phyloP scores from a whole-genome alignment of 2,329 filamentous ascomycete species.

The Paraphoma sp. region DNA sequence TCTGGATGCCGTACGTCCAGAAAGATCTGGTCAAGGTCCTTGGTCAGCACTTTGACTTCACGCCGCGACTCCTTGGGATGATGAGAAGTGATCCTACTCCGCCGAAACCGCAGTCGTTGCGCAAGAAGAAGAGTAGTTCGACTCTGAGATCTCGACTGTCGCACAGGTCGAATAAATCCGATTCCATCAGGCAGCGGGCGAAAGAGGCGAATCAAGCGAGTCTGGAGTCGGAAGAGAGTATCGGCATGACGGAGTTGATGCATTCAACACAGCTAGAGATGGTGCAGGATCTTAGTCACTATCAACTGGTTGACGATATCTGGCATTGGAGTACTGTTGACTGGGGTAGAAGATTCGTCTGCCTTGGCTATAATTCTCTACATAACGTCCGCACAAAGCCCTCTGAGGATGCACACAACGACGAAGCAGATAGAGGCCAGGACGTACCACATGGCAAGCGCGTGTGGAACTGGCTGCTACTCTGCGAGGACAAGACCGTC shows the following conservation, averaged over 20 bases:
- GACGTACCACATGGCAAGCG: slow-evolving; percentile 59
- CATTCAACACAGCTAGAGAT: slow-evolving; percentile 45
- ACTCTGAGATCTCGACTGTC: slow-evolving; percentile 39
- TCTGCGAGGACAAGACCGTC: slow-evolving; percentile 75
- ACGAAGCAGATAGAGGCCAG: slow-evolving; percentile 38
- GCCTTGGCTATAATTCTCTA: slow-evolving; percentile 74
- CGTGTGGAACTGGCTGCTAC: slow-evolving; percentile 74
- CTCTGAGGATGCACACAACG: slow-evolving; percentile 21
- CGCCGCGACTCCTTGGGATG: slow-evolving; percentile 68
- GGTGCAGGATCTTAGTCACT: slow-evolving; percentile 55
- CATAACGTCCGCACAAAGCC: slow-evolving; percentile 50
- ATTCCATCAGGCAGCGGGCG: slow-evolving; percentile 16
- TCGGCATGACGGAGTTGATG: slow-evolving; percentile 45
- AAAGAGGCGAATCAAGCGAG: slow-evolving; percentile 16
- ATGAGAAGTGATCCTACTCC: slow-evolving; percentile 64
- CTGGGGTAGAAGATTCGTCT: slow-evolving; percentile 70
- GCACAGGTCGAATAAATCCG: slow-evolving; percentile 29
- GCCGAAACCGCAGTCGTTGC: slow-evolving; percentile 23
- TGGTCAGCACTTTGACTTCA: slow-evolving; percentile 70
- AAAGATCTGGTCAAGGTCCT: slow-evolving; percentile 62
- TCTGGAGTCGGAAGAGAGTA: slow-evolving; percentile 43
- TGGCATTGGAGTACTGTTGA: slow-evolving; percentile 79
- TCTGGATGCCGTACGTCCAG: slow-evolving; percentile 72
- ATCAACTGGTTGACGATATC: slow-evolving; percentile 70
- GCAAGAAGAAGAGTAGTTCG: slow-evolving; percentile 37